These are phyloP conservation scores for Geotrichum phurueaensis DNA, from an alignment of 1,139 yeast species.

Conservation along the genomic window DNA sequence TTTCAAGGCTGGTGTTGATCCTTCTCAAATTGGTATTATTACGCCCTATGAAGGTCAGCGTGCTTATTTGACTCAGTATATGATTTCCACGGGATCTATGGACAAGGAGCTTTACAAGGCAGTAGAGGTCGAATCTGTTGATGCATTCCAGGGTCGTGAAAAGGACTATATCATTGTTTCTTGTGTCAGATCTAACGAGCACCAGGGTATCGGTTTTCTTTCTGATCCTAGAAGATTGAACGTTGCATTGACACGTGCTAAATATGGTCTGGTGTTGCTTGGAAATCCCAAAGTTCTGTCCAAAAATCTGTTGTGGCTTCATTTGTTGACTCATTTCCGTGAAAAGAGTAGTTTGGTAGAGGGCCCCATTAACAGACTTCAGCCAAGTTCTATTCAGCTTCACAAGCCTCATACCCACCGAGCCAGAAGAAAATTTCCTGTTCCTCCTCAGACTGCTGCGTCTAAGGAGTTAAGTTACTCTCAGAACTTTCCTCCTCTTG, in stretches of 20 bases:
- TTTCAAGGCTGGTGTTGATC: constrained; percentile 72
- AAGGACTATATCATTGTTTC: constrained; percentile 84
- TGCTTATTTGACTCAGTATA: constrained; percentile 71
- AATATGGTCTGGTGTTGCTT: constrained; percentile 71
- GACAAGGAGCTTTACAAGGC: constrained; percentile 56
- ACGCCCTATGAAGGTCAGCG: constrained; percentile 96
- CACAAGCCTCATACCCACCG: constrained; percentile 21
- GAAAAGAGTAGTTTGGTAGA: constrained; percentile 86
- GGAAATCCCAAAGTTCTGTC: constrained; percentile 82
- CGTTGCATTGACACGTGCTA: constrained; percentile 89
- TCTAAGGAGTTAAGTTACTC: not conserved
- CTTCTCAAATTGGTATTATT: constrained; percentile 82
- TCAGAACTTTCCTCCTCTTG: constrained; percentile 6
- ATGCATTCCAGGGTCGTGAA: constrained; percentile 95
- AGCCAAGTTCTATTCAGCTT: constrained; percentile 56
- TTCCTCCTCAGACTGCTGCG: not conserved
- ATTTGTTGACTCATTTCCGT: constrained; percentile 68
- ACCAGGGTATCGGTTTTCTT: constrained; percentile 77
- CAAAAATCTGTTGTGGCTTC: constrained; percentile 72
- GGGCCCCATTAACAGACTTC: constrained; percentile 81
- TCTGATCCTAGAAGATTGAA: constrained; percentile 86
- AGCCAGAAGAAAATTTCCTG: not conserved
- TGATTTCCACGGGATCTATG: constrained; percentile 67
- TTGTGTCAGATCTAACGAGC: constrained; percentile 87
- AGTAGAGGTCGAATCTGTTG: constrained; percentile 88